Percentiles rank a stretch among this genome's conserved stretches.
Conservation (phyloP, 1,139 yeast species). For the Yamadazyma sp. region DNA sequence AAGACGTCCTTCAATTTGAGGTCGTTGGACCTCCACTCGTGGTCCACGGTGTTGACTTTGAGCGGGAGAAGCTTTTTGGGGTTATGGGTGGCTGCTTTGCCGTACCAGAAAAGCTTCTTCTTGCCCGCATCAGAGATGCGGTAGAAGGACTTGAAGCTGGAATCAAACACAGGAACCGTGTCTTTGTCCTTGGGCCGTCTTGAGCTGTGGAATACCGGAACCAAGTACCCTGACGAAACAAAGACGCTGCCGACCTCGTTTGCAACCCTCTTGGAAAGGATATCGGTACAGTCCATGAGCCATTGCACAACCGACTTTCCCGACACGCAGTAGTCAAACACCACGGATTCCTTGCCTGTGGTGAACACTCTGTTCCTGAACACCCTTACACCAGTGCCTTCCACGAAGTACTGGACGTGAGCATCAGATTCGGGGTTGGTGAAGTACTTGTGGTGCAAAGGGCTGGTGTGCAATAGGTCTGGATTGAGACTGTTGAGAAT, state of each 20-base stretch:
- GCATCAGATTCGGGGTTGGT: slow-evolving; percentile 90
- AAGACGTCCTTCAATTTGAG: slow-evolving; percentile 31
- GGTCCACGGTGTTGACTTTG: not conserved
- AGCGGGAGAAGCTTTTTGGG: not conserved
- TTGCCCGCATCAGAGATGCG: slow-evolving; percentile 21
- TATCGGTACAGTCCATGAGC: slow-evolving; percentile 87
- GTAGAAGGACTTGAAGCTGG: slow-evolving; percentile 18
- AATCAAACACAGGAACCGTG: not conserved
- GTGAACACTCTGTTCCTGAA: slow-evolving; percentile 38
- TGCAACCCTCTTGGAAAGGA: slow-evolving; percentile 61
- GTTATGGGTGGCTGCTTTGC: not conserved
- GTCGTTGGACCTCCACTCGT: not conserved
- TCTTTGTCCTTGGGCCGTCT: no score
- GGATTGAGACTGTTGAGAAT: not conserved
- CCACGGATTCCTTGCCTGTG: slow-evolving; percentile 14
- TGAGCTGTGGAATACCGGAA: slow-evolving; percentile 25
- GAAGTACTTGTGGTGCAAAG: slow-evolving; percentile 74
- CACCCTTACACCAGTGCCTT: slow-evolving; percentile 59
- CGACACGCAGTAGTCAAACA: slow-evolving; percentile 46
- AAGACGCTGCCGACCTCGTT: slow-evolving; percentile 58
- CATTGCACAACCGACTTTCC: slow-evolving; percentile 86
- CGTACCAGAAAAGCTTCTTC: slow-evolving; percentile 24
- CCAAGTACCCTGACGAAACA: slow-evolving; percentile 41
- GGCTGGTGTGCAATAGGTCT: slow-evolving; percentile 41
- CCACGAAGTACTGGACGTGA: slow-evolving; percentile 66